Base-by-base conservation (phyloP, 2,329 filamentous ascomycete genomes). In the Fusarium protoensiforme region DNA sequence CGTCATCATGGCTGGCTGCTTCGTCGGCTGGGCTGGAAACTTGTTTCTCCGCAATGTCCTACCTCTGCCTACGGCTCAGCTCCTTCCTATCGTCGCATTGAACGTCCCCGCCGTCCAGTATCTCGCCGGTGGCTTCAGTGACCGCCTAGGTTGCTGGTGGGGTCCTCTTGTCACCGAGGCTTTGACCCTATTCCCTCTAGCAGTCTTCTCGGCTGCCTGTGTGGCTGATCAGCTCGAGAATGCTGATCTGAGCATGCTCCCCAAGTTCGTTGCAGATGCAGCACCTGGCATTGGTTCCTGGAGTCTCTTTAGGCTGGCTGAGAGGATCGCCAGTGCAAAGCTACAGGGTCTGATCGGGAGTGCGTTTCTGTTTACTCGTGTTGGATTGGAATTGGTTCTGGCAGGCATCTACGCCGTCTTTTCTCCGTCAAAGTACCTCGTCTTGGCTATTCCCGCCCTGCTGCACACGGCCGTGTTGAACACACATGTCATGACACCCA, bases 91-190 rank as follows among this genome's bases (percentile, higher is more conserved):
- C 10, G 83, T 96, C 46, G 93, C 94, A 6, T 88, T 93, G 68
- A 95, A 91, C 84, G 89, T 93, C 27, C 95, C 95, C 1, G 85
- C 89, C 10, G 81, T 92, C 18, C 94, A 98, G 80, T 92, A 89
- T 78, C 87, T 91, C 53, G 82, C 96, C n/a, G 92, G 92, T 78
- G 84, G 87, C 63, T 85, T 89, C 79, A 97, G 93, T 81, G 86
- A 85, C 6, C 76, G 83, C 10, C 83, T 98, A 22, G 93, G 93
- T 1, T 90, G 92, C 18, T 84, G 87, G 9, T 89, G 89, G 78
- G 96, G 96, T 0, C 95, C 96, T 1, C 78, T 95, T 8, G 80
- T 94, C 62, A 95, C 92, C 1, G 94, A 98, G 80, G 80, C 86
- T 2, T 78, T 95, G 35, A 95, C 94, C 1, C 90, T 94, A 77